Evolutionary conservation across 176 grass and related monocot species (phyloP), one percentile per base, ranked within the genome.

Genomic region (Phyllostachys edulis): DNA sequence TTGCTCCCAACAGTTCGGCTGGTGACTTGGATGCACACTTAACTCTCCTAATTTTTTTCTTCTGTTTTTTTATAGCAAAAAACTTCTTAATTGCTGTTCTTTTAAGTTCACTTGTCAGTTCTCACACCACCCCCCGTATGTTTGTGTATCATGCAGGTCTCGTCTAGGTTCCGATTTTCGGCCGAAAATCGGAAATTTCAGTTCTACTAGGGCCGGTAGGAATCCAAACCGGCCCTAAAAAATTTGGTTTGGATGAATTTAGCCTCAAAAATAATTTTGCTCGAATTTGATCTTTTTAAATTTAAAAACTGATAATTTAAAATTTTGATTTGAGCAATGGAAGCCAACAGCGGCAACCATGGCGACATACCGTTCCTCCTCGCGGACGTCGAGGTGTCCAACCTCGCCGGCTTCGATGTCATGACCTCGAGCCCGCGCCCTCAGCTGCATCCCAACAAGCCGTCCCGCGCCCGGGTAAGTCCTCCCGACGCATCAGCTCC

Each of bases 331-430:
- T 29, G 69, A 50, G 18, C 15, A 74, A 90, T 90, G 88, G 72
- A 38, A 20, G 34, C 51, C 51, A 85, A 62, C 12, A 1, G 56
- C 29, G 5, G 26, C 77, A 45, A 34, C 37, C 42, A 40, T 78
- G 38, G 72, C 38, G 50, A 69, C 5, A 67, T 90, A 67, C 89
- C 89, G 67, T 17, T 80, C 50, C 89, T 87, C 24, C 89, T 90
- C 23, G 61, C 75, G 61, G 26, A 79, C 17, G 74, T 90, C 0
- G 74, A 86, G 84, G 79, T 90, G 9, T 71, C 84, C 66, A 77
- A 86, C 68, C 57, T 90, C 37, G 4, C 62, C n/a, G 75, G 68
- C 40, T 87, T 87, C 41, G 89, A 90, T 7, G n/a, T 51, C 60
- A 52, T n/a, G 18, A 49, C 40, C 10, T 80, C 84, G 27, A 40